These are phyloP conservation scores for Flaveria brownii DNA, from an alignment of 129 eudicot species.

Conservation along the genomic window DNA sequence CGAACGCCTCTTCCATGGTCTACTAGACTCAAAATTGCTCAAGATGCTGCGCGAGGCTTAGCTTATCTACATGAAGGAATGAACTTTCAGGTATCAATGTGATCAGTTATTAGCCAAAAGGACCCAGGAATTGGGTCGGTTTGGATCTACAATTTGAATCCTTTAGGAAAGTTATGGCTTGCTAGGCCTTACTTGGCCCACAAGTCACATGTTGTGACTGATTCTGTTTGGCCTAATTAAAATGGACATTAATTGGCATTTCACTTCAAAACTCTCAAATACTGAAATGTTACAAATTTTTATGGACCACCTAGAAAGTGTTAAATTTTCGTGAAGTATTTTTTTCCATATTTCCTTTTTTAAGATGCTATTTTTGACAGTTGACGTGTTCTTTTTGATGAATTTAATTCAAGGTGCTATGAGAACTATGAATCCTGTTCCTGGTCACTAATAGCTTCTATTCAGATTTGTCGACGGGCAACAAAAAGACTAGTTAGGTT, in stretches of 20 bases:
- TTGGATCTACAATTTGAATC: too few species aligned
- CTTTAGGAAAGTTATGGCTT: too few species aligned
- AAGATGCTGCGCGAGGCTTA: constrained; percentile 81
- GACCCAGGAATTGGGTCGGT: not conserved
- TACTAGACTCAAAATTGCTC: constrained; percentile 68
- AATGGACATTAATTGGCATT: too few species aligned
- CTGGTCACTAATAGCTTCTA: not conserved
- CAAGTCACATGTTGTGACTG: too few species aligned
- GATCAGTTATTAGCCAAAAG: not conserved
- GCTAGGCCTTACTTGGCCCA: too few species aligned
- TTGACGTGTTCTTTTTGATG: too few species aligned
- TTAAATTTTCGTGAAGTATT: not conserved
- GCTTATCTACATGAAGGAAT: constrained; percentile 88
- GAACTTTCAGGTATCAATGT: constrained; percentile 69
- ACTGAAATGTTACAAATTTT: too few species aligned
- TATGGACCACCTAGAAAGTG: not conserved
- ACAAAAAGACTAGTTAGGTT: not conserved
- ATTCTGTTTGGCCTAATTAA: too few species aligned
- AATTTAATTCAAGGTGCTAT: too few species aligned
- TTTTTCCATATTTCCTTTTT: not conserved
- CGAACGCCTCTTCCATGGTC: constrained; percentile 71
- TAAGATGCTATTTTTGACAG: too few species aligned
- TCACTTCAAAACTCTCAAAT: too few species aligned
- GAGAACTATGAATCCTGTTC: too few species aligned
- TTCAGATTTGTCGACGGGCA: not conserved